A percentile compares a stretch with the other conserved stretches of the same genome.
These are phyloP conservation scores for Nicotiana obtusifolia DNA, from an alignment of 257 asterid genomes.

Conservation along the genomic window DNA sequence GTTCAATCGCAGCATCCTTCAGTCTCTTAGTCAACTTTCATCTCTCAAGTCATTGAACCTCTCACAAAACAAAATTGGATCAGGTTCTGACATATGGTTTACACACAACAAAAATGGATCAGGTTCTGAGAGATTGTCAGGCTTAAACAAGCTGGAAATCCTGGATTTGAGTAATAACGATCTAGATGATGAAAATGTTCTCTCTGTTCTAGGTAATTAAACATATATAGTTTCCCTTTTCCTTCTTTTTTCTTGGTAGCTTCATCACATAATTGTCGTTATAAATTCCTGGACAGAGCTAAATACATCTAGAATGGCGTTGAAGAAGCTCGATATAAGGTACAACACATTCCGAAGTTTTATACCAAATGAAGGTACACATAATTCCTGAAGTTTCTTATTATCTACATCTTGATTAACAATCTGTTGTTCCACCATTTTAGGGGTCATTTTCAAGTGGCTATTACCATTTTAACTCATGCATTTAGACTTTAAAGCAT, in stretches of 20 bases:
- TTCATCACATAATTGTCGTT: background rate
- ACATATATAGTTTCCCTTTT: background rate
- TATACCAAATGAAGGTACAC: conserved; percentile 2
- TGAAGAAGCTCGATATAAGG: conserved; percentile 5
- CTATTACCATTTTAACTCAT: background rate
- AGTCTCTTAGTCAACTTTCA: background rate
- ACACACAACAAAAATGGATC: background rate
- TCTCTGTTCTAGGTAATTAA: background rate
- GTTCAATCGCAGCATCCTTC: background rate
- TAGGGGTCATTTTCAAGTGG: background rate
- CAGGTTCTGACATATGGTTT: background rate
- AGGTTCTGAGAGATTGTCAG: background rate
- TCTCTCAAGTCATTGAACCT: conserved; percentile 11
- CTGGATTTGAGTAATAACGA: background rate
- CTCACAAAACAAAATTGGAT: background rate
- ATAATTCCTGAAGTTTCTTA: background rate
- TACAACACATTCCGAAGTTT: background rate
- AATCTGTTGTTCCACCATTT: background rate
- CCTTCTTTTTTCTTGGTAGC: background rate
- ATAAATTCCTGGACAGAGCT: background rate
- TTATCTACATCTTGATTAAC: background rate
- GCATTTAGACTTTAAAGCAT: background rate
- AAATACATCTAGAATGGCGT: background rate
- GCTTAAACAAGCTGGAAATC: conserved; percentile 1
- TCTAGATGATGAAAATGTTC: background rate